Evolutionary conservation across 768 basidiomycete species (phyloP).

Genomic region (Dendrothele bispora): DNA sequence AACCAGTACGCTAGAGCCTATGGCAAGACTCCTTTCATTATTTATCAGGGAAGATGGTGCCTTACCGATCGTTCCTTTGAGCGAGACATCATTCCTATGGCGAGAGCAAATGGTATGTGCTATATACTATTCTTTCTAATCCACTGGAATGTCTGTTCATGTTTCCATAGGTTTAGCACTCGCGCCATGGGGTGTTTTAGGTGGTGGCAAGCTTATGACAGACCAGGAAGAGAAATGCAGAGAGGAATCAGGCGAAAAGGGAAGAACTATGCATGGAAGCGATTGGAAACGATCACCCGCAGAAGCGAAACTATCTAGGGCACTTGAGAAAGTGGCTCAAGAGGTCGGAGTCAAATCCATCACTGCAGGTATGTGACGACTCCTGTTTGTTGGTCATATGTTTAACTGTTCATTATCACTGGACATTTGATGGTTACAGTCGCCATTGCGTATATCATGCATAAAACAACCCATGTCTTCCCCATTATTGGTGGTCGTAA

Average conservation of each 20-base stretch:
- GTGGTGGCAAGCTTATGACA: slow-evolving; percentile 38
- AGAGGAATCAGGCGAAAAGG: slow-evolving; percentile 16
- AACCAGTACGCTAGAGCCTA: slow-evolving; percentile 18
- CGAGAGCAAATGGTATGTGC: slow-evolving; percentile 9
- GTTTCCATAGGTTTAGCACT: slow-evolving; percentile 31
- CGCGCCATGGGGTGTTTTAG: slow-evolving; percentile 43
- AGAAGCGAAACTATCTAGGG: slow-evolving; percentile 29
- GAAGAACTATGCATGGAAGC: slow-evolving; percentile 12
- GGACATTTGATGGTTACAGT: slow-evolving; percentile 4
- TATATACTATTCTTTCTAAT: background rate
- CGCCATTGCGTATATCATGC: slow-evolving; percentile 27
- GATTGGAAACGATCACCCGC: slow-evolving; percentile 35
- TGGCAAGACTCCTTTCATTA: slow-evolving; percentile 42
- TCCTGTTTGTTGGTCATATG: background rate
- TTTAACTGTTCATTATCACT: background rate
- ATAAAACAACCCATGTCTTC: background rate
- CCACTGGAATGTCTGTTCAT: background rate
- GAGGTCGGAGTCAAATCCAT: slow-evolving; percentile 35
- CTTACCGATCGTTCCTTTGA: slow-evolving; percentile 35
- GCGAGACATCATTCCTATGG: slow-evolving; percentile 43
- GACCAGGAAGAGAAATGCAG: slow-evolving; percentile 34
- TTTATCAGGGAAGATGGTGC: slow-evolving; percentile 41
- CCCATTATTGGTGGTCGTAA: slow-evolving; percentile 23
- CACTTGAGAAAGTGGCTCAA: slow-evolving; percentile 38
- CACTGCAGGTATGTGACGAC: slow-evolving; percentile 23